These are phyloP conservation scores for Colletotrichum sp. DNA, from an alignment of 2,329 filamentous ascomycete genomes.

Conservation along the genomic window DNA sequence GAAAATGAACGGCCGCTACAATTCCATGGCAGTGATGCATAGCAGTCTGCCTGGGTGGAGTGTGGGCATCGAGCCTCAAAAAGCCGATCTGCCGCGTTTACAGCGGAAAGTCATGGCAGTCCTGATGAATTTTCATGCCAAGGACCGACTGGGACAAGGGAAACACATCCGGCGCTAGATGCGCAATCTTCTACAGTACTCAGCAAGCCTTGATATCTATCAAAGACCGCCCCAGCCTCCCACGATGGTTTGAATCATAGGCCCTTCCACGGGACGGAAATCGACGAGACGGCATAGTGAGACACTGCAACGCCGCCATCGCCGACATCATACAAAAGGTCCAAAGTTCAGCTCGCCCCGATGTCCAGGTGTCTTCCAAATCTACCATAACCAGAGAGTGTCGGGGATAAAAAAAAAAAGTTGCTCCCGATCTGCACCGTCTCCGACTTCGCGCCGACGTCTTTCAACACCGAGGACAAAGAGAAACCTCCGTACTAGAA, in stretches of 20 bases:
- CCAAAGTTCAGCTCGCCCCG: background rate
- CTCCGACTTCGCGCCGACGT: background rate
- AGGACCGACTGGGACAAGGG: background rate
- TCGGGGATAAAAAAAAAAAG: background rate
- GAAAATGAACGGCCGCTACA: background rate
- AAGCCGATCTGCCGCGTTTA: background rate
- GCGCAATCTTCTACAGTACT: background rate
- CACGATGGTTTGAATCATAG: background rate
- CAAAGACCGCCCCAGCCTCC: background rate
- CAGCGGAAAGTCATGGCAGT: background rate
- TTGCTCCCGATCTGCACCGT: background rate
- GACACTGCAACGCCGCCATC: background rate
- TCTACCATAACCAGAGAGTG: background rate
- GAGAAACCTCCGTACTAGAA: background rate
- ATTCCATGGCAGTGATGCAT: background rate
- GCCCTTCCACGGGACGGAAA: background rate
- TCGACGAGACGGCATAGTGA: background rate
- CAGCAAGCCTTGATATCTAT: background rate
- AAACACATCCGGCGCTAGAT: background rate
- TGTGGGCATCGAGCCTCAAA: background rate
- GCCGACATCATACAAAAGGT: background rate
- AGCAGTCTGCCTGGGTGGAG: background rate
- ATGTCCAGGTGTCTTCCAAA: background rate
- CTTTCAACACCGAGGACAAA: background rate
- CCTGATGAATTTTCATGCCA: background rate